phyloP scores from a whole-genome alignment of 495 filamentous ascomycete species.

The Penicillium tannophilum region DNA sequence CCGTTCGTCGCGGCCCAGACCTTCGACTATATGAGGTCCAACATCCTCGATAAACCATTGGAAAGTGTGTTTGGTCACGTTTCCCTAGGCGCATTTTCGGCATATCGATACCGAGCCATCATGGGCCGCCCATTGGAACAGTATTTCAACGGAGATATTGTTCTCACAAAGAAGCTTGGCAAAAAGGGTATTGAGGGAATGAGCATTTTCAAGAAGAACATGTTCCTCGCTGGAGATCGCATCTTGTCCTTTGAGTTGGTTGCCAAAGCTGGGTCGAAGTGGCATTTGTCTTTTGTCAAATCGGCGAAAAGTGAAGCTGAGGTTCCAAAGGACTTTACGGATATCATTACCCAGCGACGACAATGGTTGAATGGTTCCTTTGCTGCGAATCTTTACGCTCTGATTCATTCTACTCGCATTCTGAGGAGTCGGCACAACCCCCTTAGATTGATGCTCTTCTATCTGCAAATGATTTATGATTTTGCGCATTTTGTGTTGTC shows the following conservation, averaged over 20 bases:
- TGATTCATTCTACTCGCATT: constrained; percentile 94
- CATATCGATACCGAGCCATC: constrained; percentile 94
- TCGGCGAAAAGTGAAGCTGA: constrained; percentile 97
- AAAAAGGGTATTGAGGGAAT: constrained; percentile 99
- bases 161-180: constrained; percentile 84
- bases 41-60: constrained; percentile 95
- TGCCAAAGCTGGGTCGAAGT: constrained; percentile 95
- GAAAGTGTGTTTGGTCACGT: constrained; percentile 97
- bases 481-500: constrained; percentile 77
- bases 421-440: constrained; percentile 91
- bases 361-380: constrained; percentile 95
- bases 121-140: constrained; percentile 96
- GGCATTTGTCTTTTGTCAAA: constrained; percentile 97
- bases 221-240: constrained; percentile 99
- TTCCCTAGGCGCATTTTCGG: constrained; percentile 95
- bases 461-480: constrained; percentile 89
- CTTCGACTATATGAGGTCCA: constrained; percentile 99
- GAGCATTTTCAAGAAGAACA: constrained; percentile 99
- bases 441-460: constrained; percentile 88
- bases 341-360: constrained; percentile 88
- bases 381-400: constrained; percentile 83
- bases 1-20: constrained; percentile 95
- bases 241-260: constrained; percentile 99
- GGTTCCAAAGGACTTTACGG: constrained; percentile 82
- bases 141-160: constrained; percentile 99